Evolutionary conservation across 2,329 filamentous ascomycete genomes (phyloP), one percentile per base, ranked within the genome.

Genomic region (Periconia sp.): DNA sequence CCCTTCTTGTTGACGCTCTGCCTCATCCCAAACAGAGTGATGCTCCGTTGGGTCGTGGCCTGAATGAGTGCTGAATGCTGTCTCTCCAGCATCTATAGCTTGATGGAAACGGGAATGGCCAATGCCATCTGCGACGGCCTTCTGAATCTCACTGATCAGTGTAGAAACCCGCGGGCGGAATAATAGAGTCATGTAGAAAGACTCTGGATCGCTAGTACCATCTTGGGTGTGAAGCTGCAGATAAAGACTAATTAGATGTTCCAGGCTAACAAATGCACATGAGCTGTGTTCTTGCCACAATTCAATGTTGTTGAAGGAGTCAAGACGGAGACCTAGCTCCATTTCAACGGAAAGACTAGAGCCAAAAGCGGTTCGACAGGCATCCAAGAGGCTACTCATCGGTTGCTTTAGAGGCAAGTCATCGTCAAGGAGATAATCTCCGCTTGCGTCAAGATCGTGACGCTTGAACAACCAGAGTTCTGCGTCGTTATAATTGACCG

Each of bases 201-300:
- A 78, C 22, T 79, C 75, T 2, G 78, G 75, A 16, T 74, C 65
- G 38, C 76, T 69, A 28, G 73, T 65, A 17, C 76, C 80, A 59
- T 86, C 84, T 57, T 87, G 84, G 22, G 73, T 73, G 51, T 80
- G 76, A 32, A 88, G 69, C 12, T 75, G 72, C 44, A 84, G 66
- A 56, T 85, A 85, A 32, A 86, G 63, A 38, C 81, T 75, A 45
- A 87, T 66, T 31, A 88, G 71, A 43, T 84, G 75, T 32, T 76
- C 51, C 35, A 68, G 41, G 7, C 50, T 56, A 16, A 63, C 48
- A 25, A 56, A 52, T n/a, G 61, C 57, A 34, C 58, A 66, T n/a
- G 57, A 56, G 4, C 54, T 63, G 34, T 56, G 58, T 31, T 68
- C 65, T 34, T 68, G 61, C 28, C 56, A 68, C 4, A 68, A 38